Percentiles rank a stretch among this genome's conserved stretches.
Conservation (phyloP, 371 early-diverging fungal species). For the Syncephalastrum racemosum region DNA sequence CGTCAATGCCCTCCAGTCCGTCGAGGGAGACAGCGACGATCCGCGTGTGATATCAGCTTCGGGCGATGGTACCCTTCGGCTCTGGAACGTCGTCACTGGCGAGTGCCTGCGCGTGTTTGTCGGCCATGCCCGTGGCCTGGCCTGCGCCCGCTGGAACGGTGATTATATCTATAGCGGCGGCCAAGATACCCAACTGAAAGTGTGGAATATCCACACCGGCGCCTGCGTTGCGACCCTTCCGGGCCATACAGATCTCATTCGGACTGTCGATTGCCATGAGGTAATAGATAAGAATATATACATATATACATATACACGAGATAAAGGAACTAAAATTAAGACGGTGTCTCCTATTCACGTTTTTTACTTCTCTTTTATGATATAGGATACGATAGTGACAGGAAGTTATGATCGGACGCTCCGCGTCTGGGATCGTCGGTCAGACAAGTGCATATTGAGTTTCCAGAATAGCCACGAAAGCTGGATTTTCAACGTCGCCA, state of each 20-base stretch:
- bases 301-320: no score
- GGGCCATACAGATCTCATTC: slow-evolving; percentile 91
- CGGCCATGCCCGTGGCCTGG: slow-evolving; percentile 84
- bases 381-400: slow-evolving; percentile 44
- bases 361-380: not conserved
- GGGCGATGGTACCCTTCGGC: slow-evolving; percentile 82
- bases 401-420: slow-evolving; percentile 90
- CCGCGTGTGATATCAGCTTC: slow-evolving; percentile 81
- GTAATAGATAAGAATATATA: slow-evolving; percentile 65
- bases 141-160: slow-evolving; percentile 91
- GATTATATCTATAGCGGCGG: slow-evolving; percentile 87
- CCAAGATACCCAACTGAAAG: slow-evolving; percentile 84
- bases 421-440: slow-evolving; percentile 85
- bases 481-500: slow-evolving; percentile 93
- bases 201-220: slow-evolving; percentile 92
- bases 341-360: slow-evolving; percentile 23
- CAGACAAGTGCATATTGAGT: slow-evolving; percentile 47
- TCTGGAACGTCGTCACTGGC: slow-evolving; percentile 83
- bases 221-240: slow-evolving; percentile 66
- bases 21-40: slow-evolving; percentile 26
- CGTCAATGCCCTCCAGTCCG: slow-evolving; percentile 84
- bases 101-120: slow-evolving; percentile 61
- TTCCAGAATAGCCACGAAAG: slow-evolving; percentile 77
- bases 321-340: slow-evolving; percentile 50
- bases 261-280: slow-evolving; percentile 79